Conservation (phyloP, 257 asterid genomes). For the Lantana camara region DNA sequence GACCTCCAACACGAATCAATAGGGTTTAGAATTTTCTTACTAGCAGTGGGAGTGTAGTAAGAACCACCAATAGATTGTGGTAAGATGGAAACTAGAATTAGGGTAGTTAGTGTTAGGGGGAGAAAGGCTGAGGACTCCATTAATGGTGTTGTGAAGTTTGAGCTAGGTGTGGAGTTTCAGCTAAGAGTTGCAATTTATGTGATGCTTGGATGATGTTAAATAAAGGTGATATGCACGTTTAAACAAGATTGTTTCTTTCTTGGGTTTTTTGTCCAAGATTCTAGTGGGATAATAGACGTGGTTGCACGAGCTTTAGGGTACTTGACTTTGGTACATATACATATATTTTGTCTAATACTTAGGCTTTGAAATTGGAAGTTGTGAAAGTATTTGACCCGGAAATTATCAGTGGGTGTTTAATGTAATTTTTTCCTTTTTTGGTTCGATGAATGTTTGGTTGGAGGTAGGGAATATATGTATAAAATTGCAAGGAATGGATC, state of each 20-base stretch:
- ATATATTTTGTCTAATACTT: not conserved
- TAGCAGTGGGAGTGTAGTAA: slow-evolving; percentile 22
- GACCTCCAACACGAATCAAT: slow-evolving; percentile 80
- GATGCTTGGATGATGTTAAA: slow-evolving; percentile 5
- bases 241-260: slow-evolving; percentile 31
- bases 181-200: slow-evolving; percentile 32
- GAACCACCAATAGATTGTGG: slow-evolving; percentile 30
- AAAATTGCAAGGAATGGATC: not conserved
- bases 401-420: not conserved
- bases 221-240: slow-evolving; percentile 60
- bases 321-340: slow-evolving; percentile 31
- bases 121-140: slow-evolving; percentile 42
- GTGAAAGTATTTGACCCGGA: slow-evolving; percentile 1
- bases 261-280: slow-evolving; percentile 28
- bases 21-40: slow-evolving; percentile 43
- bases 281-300: slow-evolving; percentile 48
- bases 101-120: slow-evolving; percentile 32
- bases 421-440: not conserved
- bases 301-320: slow-evolving; percentile 51
- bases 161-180: slow-evolving; percentile 3
- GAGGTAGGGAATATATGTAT: not conserved
- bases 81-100: slow-evolving; percentile 30
- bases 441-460: slow-evolving; percentile 21
- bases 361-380: slow-evolving; percentile 1
- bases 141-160: slow-evolving; percentile 17